Evolutionary conservation across 73 alveolate species (phyloP).

Genomic region (Breviolum minutum): DNA sequence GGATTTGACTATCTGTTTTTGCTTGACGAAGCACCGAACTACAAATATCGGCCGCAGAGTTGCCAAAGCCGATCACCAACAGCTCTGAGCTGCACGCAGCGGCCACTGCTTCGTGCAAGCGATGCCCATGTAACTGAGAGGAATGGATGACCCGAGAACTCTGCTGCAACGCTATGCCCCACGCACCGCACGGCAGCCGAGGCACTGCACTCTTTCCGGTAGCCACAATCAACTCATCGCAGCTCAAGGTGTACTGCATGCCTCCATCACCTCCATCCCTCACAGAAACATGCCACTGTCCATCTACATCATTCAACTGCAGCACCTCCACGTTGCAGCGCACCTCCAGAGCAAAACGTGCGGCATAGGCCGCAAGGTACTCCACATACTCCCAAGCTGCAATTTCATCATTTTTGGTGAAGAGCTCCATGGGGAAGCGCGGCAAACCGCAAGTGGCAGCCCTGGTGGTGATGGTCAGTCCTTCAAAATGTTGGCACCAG

Average conservation of each 20-base stretch:
- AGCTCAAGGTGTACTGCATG: not conserved
- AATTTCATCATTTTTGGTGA: slow-evolving; percentile 47
- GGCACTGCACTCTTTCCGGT: slow-evolving; percentile 16
- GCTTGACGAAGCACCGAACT: slow-evolving; percentile 53
- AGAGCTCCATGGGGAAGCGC: slow-evolving; percentile 50
- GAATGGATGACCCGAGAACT: slow-evolving; percentile 9
- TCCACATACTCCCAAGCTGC: slow-evolving; percentile 20
- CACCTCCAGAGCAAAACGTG: slow-evolving; percentile 56
- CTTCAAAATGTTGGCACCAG: slow-evolving; percentile 73
- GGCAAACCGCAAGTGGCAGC: slow-evolving; percentile 67
- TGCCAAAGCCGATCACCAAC: slow-evolving; percentile 81
- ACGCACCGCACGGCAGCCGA: not conserved
- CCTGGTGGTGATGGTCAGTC: slow-evolving; percentile 84
- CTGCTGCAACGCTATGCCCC: not conserved
- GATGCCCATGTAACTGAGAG: slow-evolving; percentile 32
- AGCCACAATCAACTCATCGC: slow-evolving; percentile 17
- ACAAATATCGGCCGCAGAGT: slow-evolving; percentile 85
- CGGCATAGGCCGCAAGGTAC: slow-evolving; percentile 52
- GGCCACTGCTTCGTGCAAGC: slow-evolving; percentile 28
- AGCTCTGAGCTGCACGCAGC: not conserved
- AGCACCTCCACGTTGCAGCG: slow-evolving; percentile 62
- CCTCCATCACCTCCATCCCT: not conserved
- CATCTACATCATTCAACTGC: not conserved
- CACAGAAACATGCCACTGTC: not conserved
- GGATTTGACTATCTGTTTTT: not conserved